Percentiles rank a stretch among this genome's conserved stretches.
Evolutionary conservation across 2,329 filamentous ascomycete species (phyloP).

Genomic region (Sporothrix globosa): DNA sequence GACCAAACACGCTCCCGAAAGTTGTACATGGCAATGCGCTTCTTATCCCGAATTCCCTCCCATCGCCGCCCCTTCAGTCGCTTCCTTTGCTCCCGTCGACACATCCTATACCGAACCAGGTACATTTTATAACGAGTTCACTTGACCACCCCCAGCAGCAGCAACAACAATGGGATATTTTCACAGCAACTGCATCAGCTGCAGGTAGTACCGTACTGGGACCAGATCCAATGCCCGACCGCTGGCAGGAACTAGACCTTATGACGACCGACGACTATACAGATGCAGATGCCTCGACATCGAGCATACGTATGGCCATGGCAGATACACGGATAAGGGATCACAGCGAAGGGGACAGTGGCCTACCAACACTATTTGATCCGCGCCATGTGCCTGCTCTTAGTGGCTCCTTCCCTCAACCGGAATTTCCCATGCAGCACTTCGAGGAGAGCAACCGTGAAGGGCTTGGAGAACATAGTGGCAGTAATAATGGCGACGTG

Average conservation of each 20-base stretch:
- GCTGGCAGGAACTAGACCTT: constrained; percentile 39
- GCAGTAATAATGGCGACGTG: background rate
- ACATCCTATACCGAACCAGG: background rate
- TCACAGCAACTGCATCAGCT: constrained; percentile 13
- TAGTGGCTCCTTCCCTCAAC: background rate
- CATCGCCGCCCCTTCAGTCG: background rate
- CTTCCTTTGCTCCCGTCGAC: background rate
- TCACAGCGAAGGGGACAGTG: background rate
- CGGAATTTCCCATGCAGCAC: background rate
- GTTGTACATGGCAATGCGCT: background rate
- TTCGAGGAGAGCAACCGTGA: background rate
- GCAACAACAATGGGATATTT: constrained; percentile 26
- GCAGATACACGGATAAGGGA: background rate
- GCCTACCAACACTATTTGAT: background rate
- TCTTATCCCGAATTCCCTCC: background rate
- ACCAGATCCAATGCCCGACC: constrained; percentile 30
- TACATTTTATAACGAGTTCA: background rate
- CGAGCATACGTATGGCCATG: background rate
- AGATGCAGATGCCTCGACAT: background rate
- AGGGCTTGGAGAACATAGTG: background rate
- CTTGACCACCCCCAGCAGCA: constrained; percentile 21
- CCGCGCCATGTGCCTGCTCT: background rate
- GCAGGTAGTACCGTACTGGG: constrained; percentile 27
- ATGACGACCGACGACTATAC: constrained; percentile 34
- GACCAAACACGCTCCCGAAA: background rate